These are phyloP conservation scores for Fragosphaeria purpurea DNA, from an alignment of 2,329 filamentous ascomycete species.

Conservation along the genomic window DNA sequence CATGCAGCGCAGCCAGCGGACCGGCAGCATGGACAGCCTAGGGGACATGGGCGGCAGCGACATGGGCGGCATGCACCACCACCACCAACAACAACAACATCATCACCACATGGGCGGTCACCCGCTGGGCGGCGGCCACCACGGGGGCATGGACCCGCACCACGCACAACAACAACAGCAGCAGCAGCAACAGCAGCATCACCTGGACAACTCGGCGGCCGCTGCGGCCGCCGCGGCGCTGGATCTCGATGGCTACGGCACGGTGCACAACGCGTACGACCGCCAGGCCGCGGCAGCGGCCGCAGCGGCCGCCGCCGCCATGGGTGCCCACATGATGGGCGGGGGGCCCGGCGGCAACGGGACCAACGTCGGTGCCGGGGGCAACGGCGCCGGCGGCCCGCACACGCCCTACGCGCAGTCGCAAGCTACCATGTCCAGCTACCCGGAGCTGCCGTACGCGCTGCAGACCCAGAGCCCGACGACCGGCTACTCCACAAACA, in stretches of 20 bases:
- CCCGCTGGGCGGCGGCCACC: too few relatives aligned
- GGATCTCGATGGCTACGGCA: conserved; percentile 44
- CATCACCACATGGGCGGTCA: not conserved
- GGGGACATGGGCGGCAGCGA: conserved; percentile 35
- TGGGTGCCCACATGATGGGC: conserved; percentile 27
- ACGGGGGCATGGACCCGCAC: too few relatives aligned
- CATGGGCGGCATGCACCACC: conserved; percentile 27
- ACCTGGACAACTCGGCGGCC: conserved; percentile 35
- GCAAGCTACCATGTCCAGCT: conserved; percentile 41
- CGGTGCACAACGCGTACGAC: conserved; percentile 41
- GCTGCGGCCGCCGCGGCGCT: conserved; percentile 20
- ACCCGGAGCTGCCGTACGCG: conserved; percentile 46
- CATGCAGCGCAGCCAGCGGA: conserved; percentile 30
- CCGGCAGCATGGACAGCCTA: conserved; percentile 41
- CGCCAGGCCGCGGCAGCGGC: conserved; percentile 25
- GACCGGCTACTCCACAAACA: conserved; percentile 32
- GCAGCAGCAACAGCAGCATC: conserved; percentile 32
- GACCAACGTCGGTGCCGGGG: too few relatives aligned
- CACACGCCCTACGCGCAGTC: conserved; percentile 31
- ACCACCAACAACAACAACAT: conserved; percentile 31
- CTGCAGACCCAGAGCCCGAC: conserved; percentile 45
- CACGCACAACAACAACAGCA: conserved; percentile 5
- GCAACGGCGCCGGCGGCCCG: conserved; percentile 22
- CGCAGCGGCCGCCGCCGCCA: not conserved
- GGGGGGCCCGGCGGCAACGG: too few relatives aligned